These are phyloP conservation scores for Cenchrus fungigraminus DNA, from an alignment of 176 grass and related monocot species.

Conservation along the genomic window DNA sequence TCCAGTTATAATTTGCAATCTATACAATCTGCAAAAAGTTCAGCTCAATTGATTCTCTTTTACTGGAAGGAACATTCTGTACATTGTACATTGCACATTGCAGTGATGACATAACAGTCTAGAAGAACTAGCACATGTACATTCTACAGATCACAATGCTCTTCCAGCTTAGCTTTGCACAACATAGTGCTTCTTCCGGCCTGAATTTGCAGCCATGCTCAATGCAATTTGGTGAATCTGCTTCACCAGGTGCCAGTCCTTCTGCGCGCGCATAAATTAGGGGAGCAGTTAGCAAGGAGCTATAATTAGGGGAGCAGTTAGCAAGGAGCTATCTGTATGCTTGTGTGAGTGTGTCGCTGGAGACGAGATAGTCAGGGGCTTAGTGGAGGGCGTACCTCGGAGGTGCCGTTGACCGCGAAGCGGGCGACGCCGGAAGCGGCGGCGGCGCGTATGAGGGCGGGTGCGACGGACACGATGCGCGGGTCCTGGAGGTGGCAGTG, in stretches of 20 bases:
- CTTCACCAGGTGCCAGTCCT: slow-evolving; percentile 83
- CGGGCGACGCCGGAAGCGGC: slow-evolving; percentile 61
- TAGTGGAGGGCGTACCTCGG: slow-evolving; percentile 42
- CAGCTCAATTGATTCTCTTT: too few relatives aligned
- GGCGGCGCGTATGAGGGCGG: slow-evolving; percentile 64
- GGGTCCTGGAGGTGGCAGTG: slow-evolving; percentile 93
- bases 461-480: slow-evolving; percentile 53
- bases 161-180: too few relatives aligned
- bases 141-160: too few relatives aligned
- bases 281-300: too few relatives aligned
- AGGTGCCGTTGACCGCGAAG: slow-evolving; percentile 84
- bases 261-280: slow-evolving; percentile 32
- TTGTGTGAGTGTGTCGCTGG: background rate
- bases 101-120: too few relatives aligned
- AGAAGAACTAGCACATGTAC: too few relatives aligned
- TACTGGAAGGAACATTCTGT: too few relatives aligned
- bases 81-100: too few relatives aligned
- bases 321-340: background rate
- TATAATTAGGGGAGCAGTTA: background rate
- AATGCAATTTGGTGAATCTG: slow-evolving; percentile 33
- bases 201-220: too few relatives aligned
- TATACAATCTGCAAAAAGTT: too few relatives aligned
- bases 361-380: background rate
- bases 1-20: too few relatives aligned
- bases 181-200: too few relatives aligned